Evolutionary conservation across 352 stramenopile genomes (phyloP).

Genomic region (Phytophthora europaea): DNA sequence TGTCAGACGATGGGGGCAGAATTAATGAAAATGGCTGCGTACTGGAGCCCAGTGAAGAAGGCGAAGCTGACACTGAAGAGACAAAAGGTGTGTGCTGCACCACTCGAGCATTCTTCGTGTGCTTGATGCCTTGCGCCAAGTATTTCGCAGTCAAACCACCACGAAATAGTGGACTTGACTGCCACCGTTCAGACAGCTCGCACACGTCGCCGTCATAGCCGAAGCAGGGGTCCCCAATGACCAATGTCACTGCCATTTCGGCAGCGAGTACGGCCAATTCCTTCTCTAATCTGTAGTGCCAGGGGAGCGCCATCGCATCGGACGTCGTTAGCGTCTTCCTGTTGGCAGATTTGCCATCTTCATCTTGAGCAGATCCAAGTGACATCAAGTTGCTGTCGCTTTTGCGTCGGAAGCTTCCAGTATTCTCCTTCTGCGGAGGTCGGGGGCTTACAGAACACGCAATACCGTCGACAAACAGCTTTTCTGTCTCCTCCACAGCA

Average conservation of each 20-base stretch:
- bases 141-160: conserved; percentile 36
- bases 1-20: conserved; percentile 31
- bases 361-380: conserved; percentile 4
- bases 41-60: conserved; percentile 9
- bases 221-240: conserved; percentile 52
- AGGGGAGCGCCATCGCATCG: conserved; percentile 52
- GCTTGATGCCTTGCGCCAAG: conserved; percentile 27
- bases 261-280: conserved; percentile 61
- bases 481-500: conserved; percentile 29
- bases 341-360: conserved; percentile 6
- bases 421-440: conserved; percentile 12
- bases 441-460: conserved; percentile 10
- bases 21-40: conserved; percentile 46
- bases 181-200: conserved; percentile 31
- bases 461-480: conserved; percentile 39
- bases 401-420: conserved; percentile 26
- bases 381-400: conserved; percentile 23
- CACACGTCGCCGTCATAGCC: neutral
- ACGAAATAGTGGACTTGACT: conserved; percentile 40
- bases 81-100: conserved; percentile 48
- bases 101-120: conserved; percentile 17
- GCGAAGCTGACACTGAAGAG: neutral
- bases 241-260: conserved; percentile 68
- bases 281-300: conserved; percentile 73
- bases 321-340: conserved; percentile 24